These are phyloP conservation scores for Boletales sp. DNA, from an alignment of 768 basidiomycete genomes.

Conservation along the genomic window DNA sequence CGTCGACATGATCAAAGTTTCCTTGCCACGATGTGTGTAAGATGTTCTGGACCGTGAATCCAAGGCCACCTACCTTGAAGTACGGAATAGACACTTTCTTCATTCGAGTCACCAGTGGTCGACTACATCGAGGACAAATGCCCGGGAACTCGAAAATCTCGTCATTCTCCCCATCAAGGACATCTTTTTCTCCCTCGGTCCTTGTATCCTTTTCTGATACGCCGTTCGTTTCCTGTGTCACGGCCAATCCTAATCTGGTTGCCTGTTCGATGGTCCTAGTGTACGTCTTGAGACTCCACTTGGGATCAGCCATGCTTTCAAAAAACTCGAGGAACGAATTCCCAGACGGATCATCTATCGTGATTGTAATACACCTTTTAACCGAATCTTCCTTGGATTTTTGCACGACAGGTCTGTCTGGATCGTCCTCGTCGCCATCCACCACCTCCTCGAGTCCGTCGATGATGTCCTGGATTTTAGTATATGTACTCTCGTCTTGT, in stretches of 20 bases:
- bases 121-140: slow-evolving; percentile 84
- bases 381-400: slow-evolving; percentile 43
- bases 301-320: slow-evolving; percentile 84
- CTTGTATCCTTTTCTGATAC: neutral
- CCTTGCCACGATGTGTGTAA: slow-evolving; percentile 42
- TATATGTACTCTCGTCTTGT: slow-evolving; percentile 68
- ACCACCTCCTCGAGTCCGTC: slow-evolving; percentile 61
- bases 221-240: slow-evolving; percentile 39
- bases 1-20: slow-evolving; percentile 96
- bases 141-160: slow-evolving; percentile 90
- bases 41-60: neutral
- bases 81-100: slow-evolving; percentile 96
- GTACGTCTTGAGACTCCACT: slow-evolving; percentile 88
- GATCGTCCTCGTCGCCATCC: slow-evolving; percentile 46
- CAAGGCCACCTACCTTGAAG: slow-evolving; percentile 66
- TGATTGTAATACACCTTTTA: slow-evolving; percentile 74
- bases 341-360: slow-evolving; percentile 89
- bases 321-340: slow-evolving; percentile 96
- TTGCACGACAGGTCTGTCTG: slow-evolving; percentile 26
- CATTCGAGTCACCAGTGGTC: slow-evolving; percentile 82
- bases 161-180: slow-evolving; percentile 53
- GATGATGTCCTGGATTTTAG: slow-evolving; percentile 75
- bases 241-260: slow-evolving; percentile 67
- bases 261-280: slow-evolving; percentile 80
- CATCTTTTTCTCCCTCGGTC: slow-evolving; percentile 14